phyloP scores from a whole-genome alignment of 495 filamentous ascomycete species.

The Hypoxylon intermedium region DNA sequence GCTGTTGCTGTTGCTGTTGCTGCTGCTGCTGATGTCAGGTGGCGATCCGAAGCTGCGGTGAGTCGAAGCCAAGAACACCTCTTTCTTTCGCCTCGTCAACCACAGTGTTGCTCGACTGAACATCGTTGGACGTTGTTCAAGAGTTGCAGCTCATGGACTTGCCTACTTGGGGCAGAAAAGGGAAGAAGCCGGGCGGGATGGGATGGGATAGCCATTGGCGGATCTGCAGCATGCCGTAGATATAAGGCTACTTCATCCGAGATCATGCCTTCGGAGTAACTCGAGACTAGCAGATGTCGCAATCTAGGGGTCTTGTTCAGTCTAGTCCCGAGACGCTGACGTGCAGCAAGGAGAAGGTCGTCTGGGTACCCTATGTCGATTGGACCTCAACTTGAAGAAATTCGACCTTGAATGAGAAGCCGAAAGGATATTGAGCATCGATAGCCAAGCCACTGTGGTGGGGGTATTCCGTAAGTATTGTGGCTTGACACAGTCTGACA shows the following conservation, averaged over 20 bases:
- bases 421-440: too few species aligned
- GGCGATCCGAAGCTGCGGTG: slow-evolving; percentile 32
- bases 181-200: slow-evolving; percentile 11
- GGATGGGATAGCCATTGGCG: slow-evolving; percentile 2
- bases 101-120: slow-evolving; percentile 9
- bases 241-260: slow-evolving; percentile 16
- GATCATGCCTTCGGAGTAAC: slow-evolving; percentile 13
- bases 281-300: slow-evolving; percentile 4
- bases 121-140: neutral
- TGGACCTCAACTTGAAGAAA: slow-evolving; percentile 4
- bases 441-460: too few species aligned
- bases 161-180: slow-evolving; percentile 21
- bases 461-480: too few species aligned
- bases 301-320: slow-evolving; percentile 7
- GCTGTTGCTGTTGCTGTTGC: too few species aligned
- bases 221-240: slow-evolving; percentile 22
- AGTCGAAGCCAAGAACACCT: slow-evolving; percentile 1
- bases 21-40: too few species aligned
- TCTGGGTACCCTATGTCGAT: neutral
- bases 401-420: neutral
- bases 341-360: slow-evolving; percentile 20
- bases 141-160: slow-evolving; percentile 11
- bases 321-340: slow-evolving; percentile 13
- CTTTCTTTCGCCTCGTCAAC: neutral
- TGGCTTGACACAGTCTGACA: too few species aligned